phyloP scores from a whole-genome alignment of 129 eudicot genomes.

The Apium graveolens region DNA sequence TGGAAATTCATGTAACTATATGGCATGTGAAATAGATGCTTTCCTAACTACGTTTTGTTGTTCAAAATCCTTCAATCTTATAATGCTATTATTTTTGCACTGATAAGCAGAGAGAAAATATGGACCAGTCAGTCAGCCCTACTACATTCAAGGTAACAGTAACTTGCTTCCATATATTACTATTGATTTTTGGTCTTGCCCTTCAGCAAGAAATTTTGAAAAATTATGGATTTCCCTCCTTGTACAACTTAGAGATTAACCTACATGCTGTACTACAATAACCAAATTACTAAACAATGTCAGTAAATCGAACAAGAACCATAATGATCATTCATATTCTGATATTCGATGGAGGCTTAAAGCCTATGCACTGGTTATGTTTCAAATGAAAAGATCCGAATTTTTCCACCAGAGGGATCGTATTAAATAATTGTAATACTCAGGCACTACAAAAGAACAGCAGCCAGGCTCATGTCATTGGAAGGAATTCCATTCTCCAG shows the following conservation, averaged over 20 bases:
- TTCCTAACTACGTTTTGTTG: not conserved
- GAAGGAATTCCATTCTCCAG: constrained; percentile 31
- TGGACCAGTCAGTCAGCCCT: constrained; percentile 39
- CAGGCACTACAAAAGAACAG: constrained; percentile 28
- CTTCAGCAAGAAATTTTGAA: not conserved
- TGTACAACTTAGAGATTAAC: not conserved
- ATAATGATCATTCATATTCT: not conserved
- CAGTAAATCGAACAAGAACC: not conserved
- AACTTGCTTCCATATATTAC: not conserved
- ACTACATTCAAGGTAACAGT: constrained; percentile 46
- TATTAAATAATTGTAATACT: too few relatives aligned
- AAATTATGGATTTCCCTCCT: not conserved
- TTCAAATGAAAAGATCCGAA: not conserved
- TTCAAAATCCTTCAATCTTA: not conserved
- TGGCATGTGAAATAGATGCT: not conserved
- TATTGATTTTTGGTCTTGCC: not conserved
- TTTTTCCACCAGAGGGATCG: not conserved
- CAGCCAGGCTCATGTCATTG: constrained; percentile 29
- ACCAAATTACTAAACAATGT: not conserved
- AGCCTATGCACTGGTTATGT: not conserved
- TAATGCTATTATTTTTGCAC: constrained; percentile 20
- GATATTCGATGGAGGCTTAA: not conserved
- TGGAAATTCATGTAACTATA: not conserved
- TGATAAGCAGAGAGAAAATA: constrained; percentile 43
- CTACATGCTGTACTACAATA: not conserved